Base-by-base conservation (phyloP, 192 early-diverging fungal species). In the Coemansia sp. region DNA sequence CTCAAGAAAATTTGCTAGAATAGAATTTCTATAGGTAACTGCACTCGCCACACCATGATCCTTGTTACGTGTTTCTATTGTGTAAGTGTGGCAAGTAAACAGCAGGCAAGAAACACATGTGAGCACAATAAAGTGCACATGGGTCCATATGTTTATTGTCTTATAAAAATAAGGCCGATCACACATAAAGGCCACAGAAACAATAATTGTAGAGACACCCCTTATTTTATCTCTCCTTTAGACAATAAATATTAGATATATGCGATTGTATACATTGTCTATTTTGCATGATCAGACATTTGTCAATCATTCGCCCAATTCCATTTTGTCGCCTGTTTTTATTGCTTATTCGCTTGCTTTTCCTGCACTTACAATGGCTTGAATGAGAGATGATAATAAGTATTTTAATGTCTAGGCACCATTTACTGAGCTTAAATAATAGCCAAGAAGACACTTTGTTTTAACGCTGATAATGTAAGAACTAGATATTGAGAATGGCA, bases 281-380 rank as follows among this genome's bases (percentile, higher is more conserved):
- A 40, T 59, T 59, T 38, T 53, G 16, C 8, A 53, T 53, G 51
- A 17, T 20, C 51, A 53, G 20, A 8, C 51, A 53, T 32, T 32
- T 32, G 8, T 53, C 17, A n/a, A 16, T 22, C 51, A 53, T n/a
- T 53, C 20, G 51, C 2, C 8, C 61, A 70, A 32, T 32, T 70
- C 17, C 38, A 40, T 51, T 32, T 4, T 4, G 32, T 32, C 32
- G 32, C 53, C 50, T 61, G 7, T 53, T 65, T 53, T 32, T 56
- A 68, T 68, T 59, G 43, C 40, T 64, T 25, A 44, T 14, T 11
- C 40, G 39, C 40, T 25, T n/a, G n/a, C n/a, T 37, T 40, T 53
- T n/a, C 2, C 39, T 56, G 57, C 57, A 54, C 2, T 17, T 17
- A 59, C 38, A 59, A 59, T 59, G 57, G 57, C n/a, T 16, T 59